These are phyloP conservation scores for Urostyla sp. DNA, from an alignment of 73 alveolate genomes.

Conservation along the genomic window DNA sequence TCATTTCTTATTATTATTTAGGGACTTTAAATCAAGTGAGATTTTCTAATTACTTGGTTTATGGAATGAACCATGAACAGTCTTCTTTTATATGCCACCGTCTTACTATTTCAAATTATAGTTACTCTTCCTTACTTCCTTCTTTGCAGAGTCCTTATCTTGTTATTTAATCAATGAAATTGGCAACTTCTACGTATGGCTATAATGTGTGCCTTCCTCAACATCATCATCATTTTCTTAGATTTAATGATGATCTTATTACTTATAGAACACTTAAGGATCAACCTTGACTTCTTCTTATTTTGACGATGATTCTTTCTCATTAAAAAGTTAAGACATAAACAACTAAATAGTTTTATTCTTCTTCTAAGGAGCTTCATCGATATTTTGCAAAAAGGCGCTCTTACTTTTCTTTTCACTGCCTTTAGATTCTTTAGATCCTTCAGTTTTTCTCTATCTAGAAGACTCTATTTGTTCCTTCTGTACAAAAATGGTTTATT, in stretches of 20 bases:
- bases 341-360: conserved; percentile 27
- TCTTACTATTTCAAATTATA: no score
- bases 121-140: no score
- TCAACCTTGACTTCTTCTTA: conserved; percentile 12
- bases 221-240: conserved; percentile 42
- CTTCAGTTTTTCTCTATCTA: not conserved
- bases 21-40: no score
- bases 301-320: conserved; percentile 32
- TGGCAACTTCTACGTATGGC: conserved; percentile 45
- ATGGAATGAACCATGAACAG: no score
- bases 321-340: conserved; percentile 35
- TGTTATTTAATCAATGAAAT: conserved; percentile 36
- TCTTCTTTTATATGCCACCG: no score
- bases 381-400: conserved; percentile 1
- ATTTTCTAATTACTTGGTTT: no score
- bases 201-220: conserved; percentile 55
- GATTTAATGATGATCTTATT: not conserved
- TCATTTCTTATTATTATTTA: no score
- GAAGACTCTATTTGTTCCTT: not conserved
- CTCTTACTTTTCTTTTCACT: not conserved
- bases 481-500: conserved; percentile 6
- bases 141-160: conserved; percentile 10
- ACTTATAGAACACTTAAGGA: conserved; percentile 19
- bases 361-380: conserved; percentile 6
- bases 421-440: not conserved